phyloP scores from a whole-genome alignment of 179 eudicot genomes.

The Silene coronaria region DNA sequence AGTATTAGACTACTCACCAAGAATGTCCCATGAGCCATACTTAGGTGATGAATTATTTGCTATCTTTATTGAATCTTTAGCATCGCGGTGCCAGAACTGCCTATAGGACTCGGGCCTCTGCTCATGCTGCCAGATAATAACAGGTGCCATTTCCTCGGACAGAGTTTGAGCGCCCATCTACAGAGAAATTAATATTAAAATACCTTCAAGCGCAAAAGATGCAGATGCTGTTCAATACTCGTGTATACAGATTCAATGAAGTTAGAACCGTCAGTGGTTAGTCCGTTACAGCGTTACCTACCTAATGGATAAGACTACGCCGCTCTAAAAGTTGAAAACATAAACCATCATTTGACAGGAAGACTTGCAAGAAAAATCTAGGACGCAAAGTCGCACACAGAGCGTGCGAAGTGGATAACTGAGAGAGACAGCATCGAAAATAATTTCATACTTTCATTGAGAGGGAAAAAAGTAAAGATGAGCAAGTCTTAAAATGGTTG shows the following conservation, averaged over 20 bases:
- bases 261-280: no score
- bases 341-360: no score
- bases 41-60: constrained; percentile 34
- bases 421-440: no score
- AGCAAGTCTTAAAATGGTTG: no score
- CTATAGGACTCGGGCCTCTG: constrained; percentile 57
- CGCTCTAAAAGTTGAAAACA: no score
- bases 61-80: constrained; percentile 34
- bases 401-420: no score
- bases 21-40: constrained; percentile 55
- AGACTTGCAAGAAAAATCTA: no score
- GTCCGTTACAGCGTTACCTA: no score
- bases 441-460: no score
- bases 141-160: constrained; percentile 88
- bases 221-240: no score
- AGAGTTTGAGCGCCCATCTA: constrained; percentile 91
- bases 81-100: constrained; percentile 65
- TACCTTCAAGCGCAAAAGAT: not conserved
- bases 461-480: no score
- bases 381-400: no score
- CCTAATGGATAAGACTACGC: not conserved
- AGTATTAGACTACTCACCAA: constrained; percentile 43
- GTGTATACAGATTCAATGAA: not conserved
- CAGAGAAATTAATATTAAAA: constrained; percentile 3
- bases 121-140: constrained; percentile 75